phyloP scores from a whole-genome alignment of 768 basidiomycete species.

The Boletus tomentosulus region DNA sequence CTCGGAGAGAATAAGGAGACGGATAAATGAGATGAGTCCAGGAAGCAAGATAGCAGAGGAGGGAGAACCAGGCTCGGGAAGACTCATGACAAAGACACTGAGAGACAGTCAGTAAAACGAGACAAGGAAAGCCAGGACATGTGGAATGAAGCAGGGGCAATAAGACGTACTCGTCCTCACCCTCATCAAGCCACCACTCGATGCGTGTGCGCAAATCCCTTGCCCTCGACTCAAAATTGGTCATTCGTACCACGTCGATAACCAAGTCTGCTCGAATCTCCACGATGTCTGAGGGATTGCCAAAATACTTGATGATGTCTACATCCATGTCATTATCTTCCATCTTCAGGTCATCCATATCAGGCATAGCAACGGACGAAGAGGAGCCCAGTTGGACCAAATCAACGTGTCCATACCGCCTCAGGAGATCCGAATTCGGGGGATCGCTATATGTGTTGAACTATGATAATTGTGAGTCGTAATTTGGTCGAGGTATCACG shows the following conservation, averaged over 20 bases:
- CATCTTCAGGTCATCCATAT: conserved; percentile 10
- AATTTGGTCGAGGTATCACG: neutral
- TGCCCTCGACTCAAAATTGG: conserved; percentile 8
- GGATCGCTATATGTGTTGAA: conserved; percentile 96
- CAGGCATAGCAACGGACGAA: neutral
- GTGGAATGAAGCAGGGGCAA: neutral
- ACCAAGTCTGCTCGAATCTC: conserved; percentile 73
- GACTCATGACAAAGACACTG: conserved; percentile 9
- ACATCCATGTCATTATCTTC: conserved; percentile 15
- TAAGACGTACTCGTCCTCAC: conserved; percentile 76
- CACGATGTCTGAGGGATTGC: conserved; percentile 78
- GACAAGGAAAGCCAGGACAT: neutral
- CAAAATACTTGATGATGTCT: conserved; percentile 24
- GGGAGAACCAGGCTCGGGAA: conserved; percentile 42
- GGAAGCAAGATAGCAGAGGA: conserved; percentile 49
- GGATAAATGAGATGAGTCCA: conserved; percentile 65
- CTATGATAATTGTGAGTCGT: conserved; percentile 34
- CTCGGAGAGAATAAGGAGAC: conserved; percentile 53
- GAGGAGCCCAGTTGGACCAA: conserved; percentile 50
- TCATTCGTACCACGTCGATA: conserved; percentile 37
- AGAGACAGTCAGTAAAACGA: neutral
- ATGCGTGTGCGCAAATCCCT: conserved; percentile 42
- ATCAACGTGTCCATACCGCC: conserved; percentile 93
- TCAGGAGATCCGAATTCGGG: conserved; percentile 90
- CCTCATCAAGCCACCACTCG: conserved; percentile 92